These are phyloP conservation scores for Geum urbanum DNA, from an alignment of 306 rosid genomes.

Conservation along the genomic window DNA sequence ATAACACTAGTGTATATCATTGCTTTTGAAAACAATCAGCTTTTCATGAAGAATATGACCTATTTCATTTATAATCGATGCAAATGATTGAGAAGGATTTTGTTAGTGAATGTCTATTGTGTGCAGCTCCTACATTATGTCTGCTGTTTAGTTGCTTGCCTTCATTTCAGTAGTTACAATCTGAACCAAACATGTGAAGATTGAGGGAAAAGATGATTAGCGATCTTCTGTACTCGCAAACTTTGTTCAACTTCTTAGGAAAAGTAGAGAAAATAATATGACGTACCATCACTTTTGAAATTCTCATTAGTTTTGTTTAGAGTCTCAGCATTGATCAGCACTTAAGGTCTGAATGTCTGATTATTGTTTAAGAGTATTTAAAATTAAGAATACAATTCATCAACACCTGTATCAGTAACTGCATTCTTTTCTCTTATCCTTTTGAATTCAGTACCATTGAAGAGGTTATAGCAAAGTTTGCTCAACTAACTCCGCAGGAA, in stretches of 20 bases:
- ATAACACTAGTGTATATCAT: background rate
- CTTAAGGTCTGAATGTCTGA: too few species aligned
- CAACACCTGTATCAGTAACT: background rate
- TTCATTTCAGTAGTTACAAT: background rate
- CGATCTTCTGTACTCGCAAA: background rate
- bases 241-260: background rate
- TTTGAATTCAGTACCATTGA: conserved; percentile 47
- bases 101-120: background rate
- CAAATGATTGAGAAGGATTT: background rate
- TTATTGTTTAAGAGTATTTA: too few species aligned
- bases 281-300: background rate
- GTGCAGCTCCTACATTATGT: background rate
- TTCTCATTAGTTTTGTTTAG: background rate
- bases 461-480: conserved; percentile 69
- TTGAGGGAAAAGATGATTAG: background rate
- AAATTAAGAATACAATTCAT: too few species aligned
- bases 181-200: background rate
- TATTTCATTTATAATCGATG: background rate
- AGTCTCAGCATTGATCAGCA: too few species aligned
- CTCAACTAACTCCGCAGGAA: conserved; percentile 77
- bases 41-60: background rate
- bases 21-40: conserved; percentile 4
- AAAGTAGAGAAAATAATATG: background rate
- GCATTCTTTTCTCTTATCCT: conserved; percentile 12
- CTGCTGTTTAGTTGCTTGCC: background rate